Base-by-base conservation (phyloP, 257 asterid genomes). In the Buddleja alternifolia region DNA sequence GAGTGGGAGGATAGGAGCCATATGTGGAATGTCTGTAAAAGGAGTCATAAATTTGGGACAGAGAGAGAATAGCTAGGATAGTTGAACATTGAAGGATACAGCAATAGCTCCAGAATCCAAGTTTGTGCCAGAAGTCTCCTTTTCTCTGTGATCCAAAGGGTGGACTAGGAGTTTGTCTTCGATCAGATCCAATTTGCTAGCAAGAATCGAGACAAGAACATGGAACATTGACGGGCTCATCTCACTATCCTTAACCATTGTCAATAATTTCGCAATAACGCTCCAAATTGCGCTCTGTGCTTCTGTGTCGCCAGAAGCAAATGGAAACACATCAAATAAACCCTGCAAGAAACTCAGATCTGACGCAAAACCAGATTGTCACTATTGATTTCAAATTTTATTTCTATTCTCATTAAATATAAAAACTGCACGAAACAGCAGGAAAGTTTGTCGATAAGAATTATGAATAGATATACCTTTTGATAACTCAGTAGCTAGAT, bases 211-310 rank as follows among this genome's bases (percentile, higher is more conserved):
- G 46, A 81, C 90, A 36, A 78, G 83, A 73, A 69, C 81, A 39
- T 70, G 75, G 74, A 88, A 72, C 24, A 51, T 58, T 66, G 84
- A 60, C 21, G 84, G 73, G 79, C 73, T 77, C 78, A 76, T 74
- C 60, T 82, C 90, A 34, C 64, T 56, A 73, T 81, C 85, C 70
- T 77, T 65, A 53, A 85, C 63, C 62, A 39, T 76, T 24, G 42
- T 48, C 78, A 88, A 51, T 71, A 88, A 19, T 84, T 92, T 82
- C 50, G 95, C 87, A 69, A 86, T 71, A 52, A 73, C 74, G 77
- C 90, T 82, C 98, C 98, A 88, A 74, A 90, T 80, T 69, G 96
- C 96, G 74, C 78, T 85, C 75, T 74, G 88, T 34, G 93, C 95
- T 75, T 86, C 96, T 4, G 45, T 51, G 52, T 86, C 96, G 41